phyloP scores from a whole-genome alignment of 257 asterid genomes.

The Anisodus acutangulus region DNA sequence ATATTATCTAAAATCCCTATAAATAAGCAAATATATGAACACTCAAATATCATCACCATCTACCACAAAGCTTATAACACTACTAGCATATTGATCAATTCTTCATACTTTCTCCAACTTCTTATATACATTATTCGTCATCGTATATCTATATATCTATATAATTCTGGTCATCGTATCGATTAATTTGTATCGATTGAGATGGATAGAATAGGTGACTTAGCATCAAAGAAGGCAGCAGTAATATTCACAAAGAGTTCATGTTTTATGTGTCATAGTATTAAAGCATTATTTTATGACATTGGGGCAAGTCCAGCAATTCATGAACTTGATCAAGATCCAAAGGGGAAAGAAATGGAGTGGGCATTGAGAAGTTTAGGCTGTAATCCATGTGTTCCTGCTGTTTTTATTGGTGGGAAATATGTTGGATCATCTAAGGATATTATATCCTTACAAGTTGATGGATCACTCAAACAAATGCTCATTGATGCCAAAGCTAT shows the following conservation, averaged over 20 bases:
- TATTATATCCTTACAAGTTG: slow-evolving; percentile 38
- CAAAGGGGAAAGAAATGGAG: slow-evolving; percentile 33
- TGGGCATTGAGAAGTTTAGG: slow-evolving; percentile 34
- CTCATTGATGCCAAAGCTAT: slow-evolving; percentile 40
- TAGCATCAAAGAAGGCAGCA: slow-evolving; percentile 37
- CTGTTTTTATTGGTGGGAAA: slow-evolving; percentile 37
- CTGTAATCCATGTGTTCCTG: slow-evolving; percentile 36
- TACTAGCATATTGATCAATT: background rate
- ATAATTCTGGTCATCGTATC: background rate
- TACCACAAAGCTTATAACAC: background rate
- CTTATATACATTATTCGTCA: background rate
- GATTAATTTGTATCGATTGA: background rate
- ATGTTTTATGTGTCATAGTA: slow-evolving; percentile 38
- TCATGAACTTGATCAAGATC: slow-evolving; percentile 36
- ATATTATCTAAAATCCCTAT: slow-evolving; percentile 15
- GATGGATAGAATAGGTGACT: slow-evolving; percentile 33
- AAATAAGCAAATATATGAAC: slow-evolving; percentile 11
- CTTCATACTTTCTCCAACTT: background rate
- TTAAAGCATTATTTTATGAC: slow-evolving; percentile 35
- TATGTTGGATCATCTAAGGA: slow-evolving; percentile 39
- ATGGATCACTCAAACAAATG: slow-evolving; percentile 39
- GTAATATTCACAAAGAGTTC: slow-evolving; percentile 37
- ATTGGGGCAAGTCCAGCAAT: slow-evolving; percentile 37
- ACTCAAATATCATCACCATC: slow-evolving; percentile 27
- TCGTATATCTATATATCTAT: background rate